Evolutionary conservation across 768 basidiomycete species (phyloP).

Genomic region (Erythrobasidium yunnanense): DNA sequence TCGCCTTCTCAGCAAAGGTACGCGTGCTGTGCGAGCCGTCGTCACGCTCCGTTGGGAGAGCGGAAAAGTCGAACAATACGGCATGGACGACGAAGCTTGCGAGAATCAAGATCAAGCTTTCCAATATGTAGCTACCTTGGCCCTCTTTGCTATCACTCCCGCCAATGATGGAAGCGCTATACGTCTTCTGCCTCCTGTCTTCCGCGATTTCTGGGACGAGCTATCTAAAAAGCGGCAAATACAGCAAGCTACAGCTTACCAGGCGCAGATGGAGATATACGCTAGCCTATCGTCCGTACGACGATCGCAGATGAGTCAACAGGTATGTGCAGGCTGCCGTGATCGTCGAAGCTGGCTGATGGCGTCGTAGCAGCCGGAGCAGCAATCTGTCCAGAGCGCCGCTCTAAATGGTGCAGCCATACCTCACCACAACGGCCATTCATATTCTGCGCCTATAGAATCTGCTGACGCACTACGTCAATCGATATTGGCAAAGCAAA

Average conservation of each 20-base stretch:
- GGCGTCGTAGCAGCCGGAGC: no score
- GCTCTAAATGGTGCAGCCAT: no score
- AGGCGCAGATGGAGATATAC: conserved; percentile 60
- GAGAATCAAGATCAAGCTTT: conserved; percentile 66
- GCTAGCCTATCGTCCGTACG: conserved; percentile 50
- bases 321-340: not conserved
- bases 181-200: conserved; percentile 62
- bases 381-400: no score
- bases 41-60: conserved; percentile 66
- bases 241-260: conserved; percentile 56
- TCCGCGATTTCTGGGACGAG: conserved; percentile 85
- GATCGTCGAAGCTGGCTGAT: not conserved
- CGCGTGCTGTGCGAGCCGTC: conserved; percentile 59
- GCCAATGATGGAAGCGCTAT: conserved; percentile 46
- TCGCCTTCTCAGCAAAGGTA: conserved; percentile 51
- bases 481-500: no score
- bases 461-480: no score
- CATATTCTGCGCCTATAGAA: no score
- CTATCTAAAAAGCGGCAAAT: conserved; percentile 57
- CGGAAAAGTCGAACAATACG: conserved; percentile 49
- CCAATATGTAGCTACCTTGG: conserved; percentile 76
- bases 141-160: conserved; percentile 59
- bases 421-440: no score
- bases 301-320: not conserved
- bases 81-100: conserved; percentile 71